A percentile compares a stretch with the other conserved stretches of the same genome.
phyloP scores from a whole-genome alignment of 2,329 filamentous ascomycete genomes.

The Dothistroma septosporum region DNA sequence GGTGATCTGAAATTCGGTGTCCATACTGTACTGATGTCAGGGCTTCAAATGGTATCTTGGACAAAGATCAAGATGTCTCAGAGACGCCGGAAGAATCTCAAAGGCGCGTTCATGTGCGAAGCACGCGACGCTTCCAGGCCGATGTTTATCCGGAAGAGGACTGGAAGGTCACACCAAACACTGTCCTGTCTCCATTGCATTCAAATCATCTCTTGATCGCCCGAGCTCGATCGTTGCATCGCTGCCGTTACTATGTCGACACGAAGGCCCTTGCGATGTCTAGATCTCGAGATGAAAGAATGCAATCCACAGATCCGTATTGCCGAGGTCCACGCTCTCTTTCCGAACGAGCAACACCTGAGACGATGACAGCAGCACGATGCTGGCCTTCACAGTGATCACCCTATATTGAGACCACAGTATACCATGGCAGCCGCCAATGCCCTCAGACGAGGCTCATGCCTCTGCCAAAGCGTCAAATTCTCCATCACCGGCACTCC shows the following conservation, averaged over 20 bases:
- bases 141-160: not conserved
- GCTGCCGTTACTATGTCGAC: not conserved
- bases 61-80: not conserved
- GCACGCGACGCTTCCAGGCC: not conserved
- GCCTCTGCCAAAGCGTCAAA: constrained; percentile 1
- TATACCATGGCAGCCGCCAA: not conserved
- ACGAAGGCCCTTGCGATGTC: too few relatives aligned
- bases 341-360: not conserved
- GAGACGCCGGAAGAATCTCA: not conserved
- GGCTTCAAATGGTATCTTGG: not conserved
- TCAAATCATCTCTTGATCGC: not conserved
- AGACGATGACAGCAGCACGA: not conserved
- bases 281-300: too few relatives aligned
- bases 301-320: not conserved
- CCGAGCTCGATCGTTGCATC: not conserved
- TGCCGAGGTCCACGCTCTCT: not conserved
- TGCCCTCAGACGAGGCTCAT: not conserved
- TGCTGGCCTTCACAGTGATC: not conserved
- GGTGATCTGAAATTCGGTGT: constrained; percentile 37
- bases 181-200: not conserved
- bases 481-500: constrained; percentile 1
- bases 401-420: not conserved
- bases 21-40: not conserved
- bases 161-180: not conserved
- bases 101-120: not conserved